Evolutionary conservation across 768 basidiomycete species (phyloP).

Genomic region (Pleurotus cornucopiae): DNA sequence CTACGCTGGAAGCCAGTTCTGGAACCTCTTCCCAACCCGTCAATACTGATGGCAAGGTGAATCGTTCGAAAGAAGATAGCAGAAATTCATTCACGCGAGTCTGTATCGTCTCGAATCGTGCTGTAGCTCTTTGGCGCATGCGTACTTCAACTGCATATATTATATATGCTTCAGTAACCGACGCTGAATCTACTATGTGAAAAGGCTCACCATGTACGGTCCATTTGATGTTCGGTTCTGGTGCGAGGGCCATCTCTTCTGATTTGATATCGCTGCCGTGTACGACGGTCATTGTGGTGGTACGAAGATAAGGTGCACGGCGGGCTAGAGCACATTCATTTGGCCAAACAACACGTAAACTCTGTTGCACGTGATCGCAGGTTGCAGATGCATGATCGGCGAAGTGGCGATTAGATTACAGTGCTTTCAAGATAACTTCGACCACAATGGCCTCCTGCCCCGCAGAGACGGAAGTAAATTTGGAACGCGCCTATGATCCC

Average conservation of each 20-base stretch:
- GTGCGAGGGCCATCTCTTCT: not conserved
- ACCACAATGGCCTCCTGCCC: constrained; percentile 1
- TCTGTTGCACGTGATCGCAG: not conserved
- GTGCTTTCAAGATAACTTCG: no score
- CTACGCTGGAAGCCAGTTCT: constrained; percentile 69
- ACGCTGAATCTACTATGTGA: not conserved
- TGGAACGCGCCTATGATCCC: constrained; percentile 4
- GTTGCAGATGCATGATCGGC: not conserved
- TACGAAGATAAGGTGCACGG: not conserved
- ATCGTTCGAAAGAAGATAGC: constrained; percentile 50
- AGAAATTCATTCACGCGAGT: constrained; percentile 55
- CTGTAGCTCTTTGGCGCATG: constrained; percentile 59
- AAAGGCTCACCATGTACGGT: constrained; percentile 11
- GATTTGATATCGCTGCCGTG: not conserved
- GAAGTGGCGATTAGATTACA: not conserved
- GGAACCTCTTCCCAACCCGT: constrained; percentile 78
- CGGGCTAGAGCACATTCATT: not conserved
- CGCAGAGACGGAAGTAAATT: not conserved
- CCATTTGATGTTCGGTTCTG: constrained; percentile 3
- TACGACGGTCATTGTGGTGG: not conserved
- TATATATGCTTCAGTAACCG: not conserved
- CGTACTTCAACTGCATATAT: constrained; percentile 73
- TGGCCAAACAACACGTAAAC: constrained; percentile 8
- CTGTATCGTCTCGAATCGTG: constrained; percentile 74
- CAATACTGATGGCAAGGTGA: constrained; percentile 67